Percentiles rank a stretch among this genome's conserved stretches.
Evolutionary conservation across 2,329 filamentous ascomycete genomes (phyloP).

Genomic region (Graphilbum fragrans): DNA sequence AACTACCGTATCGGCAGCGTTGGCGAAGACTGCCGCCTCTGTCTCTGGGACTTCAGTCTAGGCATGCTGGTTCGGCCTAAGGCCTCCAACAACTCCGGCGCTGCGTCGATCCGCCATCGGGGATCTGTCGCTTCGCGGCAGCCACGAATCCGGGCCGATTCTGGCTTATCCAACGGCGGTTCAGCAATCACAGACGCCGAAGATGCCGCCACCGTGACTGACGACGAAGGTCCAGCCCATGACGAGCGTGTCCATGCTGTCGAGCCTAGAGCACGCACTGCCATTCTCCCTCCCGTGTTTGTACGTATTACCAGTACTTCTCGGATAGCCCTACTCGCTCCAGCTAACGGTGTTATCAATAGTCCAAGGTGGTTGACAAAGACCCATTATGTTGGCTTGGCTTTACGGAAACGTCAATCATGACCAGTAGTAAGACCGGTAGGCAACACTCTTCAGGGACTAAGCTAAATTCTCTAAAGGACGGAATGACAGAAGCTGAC

Average conservation of each 20-base stretch:
- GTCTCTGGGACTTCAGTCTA: slow-evolving; percentile 95
- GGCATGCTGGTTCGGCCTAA: slow-evolving; percentile 92
- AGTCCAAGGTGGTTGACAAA: slow-evolving; percentile 73
- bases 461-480: no score
- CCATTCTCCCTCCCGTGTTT: slow-evolving; percentile 83
- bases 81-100: slow-evolving; percentile 26
- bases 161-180: slow-evolving; percentile 46
- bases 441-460: no score
- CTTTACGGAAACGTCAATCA: slow-evolving; percentile 88
- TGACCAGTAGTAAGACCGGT: slow-evolving; percentile 89
- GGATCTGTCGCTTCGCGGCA: slow-evolving; percentile 40
- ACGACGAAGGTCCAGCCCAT: slow-evolving; percentile 11
- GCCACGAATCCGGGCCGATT: slow-evolving; percentile 15
- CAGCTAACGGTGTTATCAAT: slow-evolving; percentile 8
- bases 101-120: slow-evolving; percentile 42
- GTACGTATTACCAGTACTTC: slow-evolving; percentile 31
- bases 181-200: slow-evolving; percentile 26
- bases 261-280: slow-evolving; percentile 71
- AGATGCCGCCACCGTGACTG: background rate
- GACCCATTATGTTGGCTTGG: slow-evolving; percentile 83
- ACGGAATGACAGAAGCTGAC: no score
- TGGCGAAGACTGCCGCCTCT: slow-evolving; percentile 79
- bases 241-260: slow-evolving; percentile 62
- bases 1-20: slow-evolving; percentile 96
- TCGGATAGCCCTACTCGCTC: background rate